Evolutionary conservation across 345 rosid genomes (phyloP).

Genomic region (Sisymbrium irio): DNA sequence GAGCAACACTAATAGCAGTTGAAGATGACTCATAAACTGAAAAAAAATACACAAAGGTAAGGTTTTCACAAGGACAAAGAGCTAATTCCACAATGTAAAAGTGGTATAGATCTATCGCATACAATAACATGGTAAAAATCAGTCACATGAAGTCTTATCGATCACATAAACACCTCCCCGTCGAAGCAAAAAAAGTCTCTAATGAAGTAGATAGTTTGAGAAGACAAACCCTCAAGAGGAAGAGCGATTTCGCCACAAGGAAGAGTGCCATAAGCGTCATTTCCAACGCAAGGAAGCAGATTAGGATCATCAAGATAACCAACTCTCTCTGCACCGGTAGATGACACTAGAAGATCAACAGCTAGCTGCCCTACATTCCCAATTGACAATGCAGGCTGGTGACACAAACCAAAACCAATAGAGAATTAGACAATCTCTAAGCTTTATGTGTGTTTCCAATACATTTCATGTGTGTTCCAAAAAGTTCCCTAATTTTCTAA

Average conservation of each 20-base stretch:
- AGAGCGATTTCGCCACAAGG: constrained; percentile 76
- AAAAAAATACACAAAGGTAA: neutral
- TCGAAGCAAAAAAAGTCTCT: neutral
- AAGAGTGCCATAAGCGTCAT: constrained; percentile 69
- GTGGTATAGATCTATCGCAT: neutral
- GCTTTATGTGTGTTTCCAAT: neutral
- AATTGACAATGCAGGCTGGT: constrained; percentile 83
- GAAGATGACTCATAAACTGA: constrained; percentile 63
- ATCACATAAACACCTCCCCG: neutral
- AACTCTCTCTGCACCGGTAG: constrained; percentile 59
- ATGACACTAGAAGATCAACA: constrained; percentile 78
- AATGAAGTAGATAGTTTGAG: neutral
- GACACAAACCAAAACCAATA: neutral
- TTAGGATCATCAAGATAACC: constrained; percentile 74
- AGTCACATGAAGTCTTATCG: neutral
- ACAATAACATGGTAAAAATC: neutral
- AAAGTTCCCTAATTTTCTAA: constrained; percentile 10
- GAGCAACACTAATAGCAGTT: constrained; percentile 48
- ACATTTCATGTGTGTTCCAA: no score
- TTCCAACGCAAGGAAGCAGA: constrained; percentile 88
- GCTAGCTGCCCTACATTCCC: constrained; percentile 96
- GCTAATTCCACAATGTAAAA: neutral
- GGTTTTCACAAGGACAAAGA: neutral
- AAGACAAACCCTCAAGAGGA: constrained; percentile 71
- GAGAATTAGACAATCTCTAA: neutral